These are phyloP conservation scores for Choiromyces venosus DNA, from an alignment of 495 filamentous ascomycete species.

Conservation along the genomic window DNA sequence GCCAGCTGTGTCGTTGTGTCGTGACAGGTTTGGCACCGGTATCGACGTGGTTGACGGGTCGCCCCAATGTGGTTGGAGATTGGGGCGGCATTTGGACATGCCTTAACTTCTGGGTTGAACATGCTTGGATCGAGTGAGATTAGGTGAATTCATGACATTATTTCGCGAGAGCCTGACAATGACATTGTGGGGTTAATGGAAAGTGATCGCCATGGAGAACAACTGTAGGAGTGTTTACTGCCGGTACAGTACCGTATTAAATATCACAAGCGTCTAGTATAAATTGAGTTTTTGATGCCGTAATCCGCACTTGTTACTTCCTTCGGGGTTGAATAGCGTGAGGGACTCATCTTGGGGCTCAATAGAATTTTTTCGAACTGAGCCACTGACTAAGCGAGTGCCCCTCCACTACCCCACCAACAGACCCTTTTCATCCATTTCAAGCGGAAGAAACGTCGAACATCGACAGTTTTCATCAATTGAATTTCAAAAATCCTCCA, in stretches of 20 bases:
- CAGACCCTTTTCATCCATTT: not conserved
- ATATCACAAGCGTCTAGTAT: no score
- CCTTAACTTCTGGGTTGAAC: not conserved
- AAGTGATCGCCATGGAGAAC: no score
- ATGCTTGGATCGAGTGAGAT: not conserved
- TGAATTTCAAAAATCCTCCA: not conserved
- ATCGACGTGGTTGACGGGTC: not conserved
- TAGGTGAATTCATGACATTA: not conserved
- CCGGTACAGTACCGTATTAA: no score
- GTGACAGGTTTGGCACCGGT: not conserved
- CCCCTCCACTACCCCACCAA: not conserved
- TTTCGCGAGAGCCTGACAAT: not conserved
- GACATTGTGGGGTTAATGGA: no score
- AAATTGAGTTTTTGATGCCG: no score
- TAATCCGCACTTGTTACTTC: no score
- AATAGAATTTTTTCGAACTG: not conserved
- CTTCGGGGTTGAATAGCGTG: no score
- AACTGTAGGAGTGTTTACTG: no score
- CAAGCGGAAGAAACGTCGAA: not conserved
- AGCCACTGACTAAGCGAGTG: not conserved
- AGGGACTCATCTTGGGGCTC: not conserved
- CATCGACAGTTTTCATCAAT: not conserved
- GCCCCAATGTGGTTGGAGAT: not conserved
- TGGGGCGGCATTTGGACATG: not conserved
- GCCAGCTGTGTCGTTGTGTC: not conserved